Evolutionary conservation across 140 eudicot species (phyloP), one percentile per base, ranked within the genome.

Genomic region (Ambrosia hybrid): DNA sequence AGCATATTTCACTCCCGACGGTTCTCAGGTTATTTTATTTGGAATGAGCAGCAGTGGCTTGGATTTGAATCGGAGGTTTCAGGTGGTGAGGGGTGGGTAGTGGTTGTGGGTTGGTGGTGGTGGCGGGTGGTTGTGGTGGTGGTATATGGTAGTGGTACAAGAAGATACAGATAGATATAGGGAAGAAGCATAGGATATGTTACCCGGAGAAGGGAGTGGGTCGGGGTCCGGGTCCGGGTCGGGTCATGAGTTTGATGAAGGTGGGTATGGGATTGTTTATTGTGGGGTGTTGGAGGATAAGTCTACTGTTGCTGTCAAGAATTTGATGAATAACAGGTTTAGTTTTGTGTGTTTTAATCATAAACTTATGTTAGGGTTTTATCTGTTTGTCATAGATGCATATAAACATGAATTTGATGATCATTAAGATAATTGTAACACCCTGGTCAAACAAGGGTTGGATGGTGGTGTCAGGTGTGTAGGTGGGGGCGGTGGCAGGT

Each of bases 211-310:
- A 71, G 41, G 82, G 73, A 21, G 26, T 21, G 11, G 84, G 85
- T 30, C 26, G 26, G 75, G 83, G 46, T 21, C 26, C 6, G 84
- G 83, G 67, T 65, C 83, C 6, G 84, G 83, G 67, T 65, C 83
- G 59, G 70, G 75, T 17, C 82, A 76, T 58, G 83, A 81, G 80
- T 84, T 93, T 53, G 98, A 97, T 46, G 97, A 93, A 84, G 98
- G 98, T 65, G 98, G 98, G 60, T 90, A 93, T 86, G 98, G 98
- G 73, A 90, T 93, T 79, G 98, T 93, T 75, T 93, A 93, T 77
- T 72, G 79, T 38, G 98, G 97, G 5, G 64, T 80, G 43, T 61
- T 90, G 84, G 82, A 65, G 15, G 97, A 90, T 81, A 75, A 79
- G 6, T 80, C 86, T 3, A 74, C 71, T 34, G 89, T 93, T 73